Evolutionary conservation across 441 rosid species (phyloP).

Genomic region (Manihot esculenta): DNA sequence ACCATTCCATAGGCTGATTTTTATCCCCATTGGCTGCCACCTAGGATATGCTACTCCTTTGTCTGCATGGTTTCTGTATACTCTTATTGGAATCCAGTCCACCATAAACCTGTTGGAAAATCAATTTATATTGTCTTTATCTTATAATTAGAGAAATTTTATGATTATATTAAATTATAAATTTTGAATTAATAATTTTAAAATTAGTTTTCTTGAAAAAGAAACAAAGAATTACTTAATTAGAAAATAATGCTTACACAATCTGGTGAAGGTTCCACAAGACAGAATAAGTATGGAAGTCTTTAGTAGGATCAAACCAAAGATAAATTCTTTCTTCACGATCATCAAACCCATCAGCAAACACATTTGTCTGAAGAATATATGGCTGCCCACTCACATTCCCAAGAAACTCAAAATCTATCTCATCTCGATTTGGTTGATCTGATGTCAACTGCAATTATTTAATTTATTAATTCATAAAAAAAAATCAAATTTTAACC

Average conservation of each 20-base stretch:
- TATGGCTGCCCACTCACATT: conserved; percentile 65
- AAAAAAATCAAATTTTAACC: too few species aligned
- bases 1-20: conserved; percentile 75
- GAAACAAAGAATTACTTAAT: not conserved
- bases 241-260: conserved; percentile 48
- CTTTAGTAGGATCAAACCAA: conserved; percentile 82
- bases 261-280: conserved; percentile 84
- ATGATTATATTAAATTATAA: too few species aligned
- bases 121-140: too few species aligned
- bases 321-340: conserved; percentile 76
- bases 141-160: too few species aligned
- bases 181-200: too few species aligned
- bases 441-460: conserved; percentile 59
- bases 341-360: conserved; percentile 57
- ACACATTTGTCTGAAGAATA: conserved; percentile 76
- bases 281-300: conserved; percentile 72
- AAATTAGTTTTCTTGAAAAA: not conserved
- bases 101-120: conserved; percentile 58
- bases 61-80: conserved; percentile 71
- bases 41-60: conserved; percentile 72
- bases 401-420: conserved; percentile 80
- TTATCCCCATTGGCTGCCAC: conserved; percentile 69
- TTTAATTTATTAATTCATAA: not conserved
- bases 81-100: conserved; percentile 67
- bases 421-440: conserved; percentile 72